A percentile compares a stretch with the other conserved stretches of the same genome.
phyloP scores from a whole-genome alignment of 768 basidiomycete species.

The Tulasnella sp. region DNA sequence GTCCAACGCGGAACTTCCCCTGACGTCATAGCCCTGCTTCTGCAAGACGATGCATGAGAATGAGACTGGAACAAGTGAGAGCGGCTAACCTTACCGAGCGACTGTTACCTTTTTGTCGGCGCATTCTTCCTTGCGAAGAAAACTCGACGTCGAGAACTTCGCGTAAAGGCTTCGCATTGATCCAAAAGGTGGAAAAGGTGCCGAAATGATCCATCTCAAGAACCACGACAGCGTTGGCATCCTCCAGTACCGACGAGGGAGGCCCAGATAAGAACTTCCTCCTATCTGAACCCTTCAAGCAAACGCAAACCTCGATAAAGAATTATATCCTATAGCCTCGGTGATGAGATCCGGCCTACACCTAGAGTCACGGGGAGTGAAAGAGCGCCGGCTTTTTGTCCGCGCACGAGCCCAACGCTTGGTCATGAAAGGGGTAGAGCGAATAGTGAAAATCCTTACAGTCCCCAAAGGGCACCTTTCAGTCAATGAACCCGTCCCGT shows the following conservation, averaged over 20 bases:
- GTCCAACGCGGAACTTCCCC: background rate
- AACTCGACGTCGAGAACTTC: background rate
- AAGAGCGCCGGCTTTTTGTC: slow-evolving; percentile 5
- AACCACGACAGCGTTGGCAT: background rate
- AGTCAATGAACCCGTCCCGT: background rate
- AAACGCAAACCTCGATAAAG: background rate
- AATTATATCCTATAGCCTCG: background rate
- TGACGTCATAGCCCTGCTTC: background rate
- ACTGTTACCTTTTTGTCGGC: background rate
- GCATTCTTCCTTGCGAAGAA: background rate
- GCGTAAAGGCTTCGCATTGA: background rate
- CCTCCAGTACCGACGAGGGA: background rate
- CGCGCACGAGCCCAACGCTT: background rate
- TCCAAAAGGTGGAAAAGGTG: background rate
- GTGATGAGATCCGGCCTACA: slow-evolving; percentile 8
- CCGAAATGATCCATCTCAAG: background rate
- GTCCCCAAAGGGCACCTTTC: slow-evolving; percentile 1
- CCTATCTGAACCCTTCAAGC: background rate
- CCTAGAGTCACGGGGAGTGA: background rate
- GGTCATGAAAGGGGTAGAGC: background rate
- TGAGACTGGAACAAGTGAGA: background rate
- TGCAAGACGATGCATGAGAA: background rate
- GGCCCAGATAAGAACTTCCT: background rate
- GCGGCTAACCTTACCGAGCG: background rate
- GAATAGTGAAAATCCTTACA: background rate